Evolutionary conservation across 352 stramenopile genomes (phyloP), one percentile per base, ranked within the genome.

Genomic region (Pythium plurisporium): DNA sequence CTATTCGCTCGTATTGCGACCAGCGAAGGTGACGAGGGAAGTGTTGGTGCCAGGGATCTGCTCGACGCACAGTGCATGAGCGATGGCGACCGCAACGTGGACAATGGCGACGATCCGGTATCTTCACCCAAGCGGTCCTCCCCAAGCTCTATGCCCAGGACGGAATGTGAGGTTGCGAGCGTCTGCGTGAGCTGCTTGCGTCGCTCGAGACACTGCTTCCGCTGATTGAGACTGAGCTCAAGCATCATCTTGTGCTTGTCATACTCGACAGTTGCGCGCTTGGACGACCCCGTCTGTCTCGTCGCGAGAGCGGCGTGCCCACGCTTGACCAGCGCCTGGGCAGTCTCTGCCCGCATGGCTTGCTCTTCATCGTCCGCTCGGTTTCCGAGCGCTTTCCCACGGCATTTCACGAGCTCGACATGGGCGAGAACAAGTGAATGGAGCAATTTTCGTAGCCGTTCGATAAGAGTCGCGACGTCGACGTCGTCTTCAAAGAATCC

Each of bases 151-250:
- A 87, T 64, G 0, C 78, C 80, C 10, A 91, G 71, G 9, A 91
- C 80, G 11, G 80, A 89, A 47, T 87, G 74, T 14, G 68, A 70
- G 22, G 59, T 73, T 4, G 64, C 64, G 11, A 89, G 59, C 5
- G 65, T 72, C 14, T 73, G 26, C 12, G 69, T 57, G 4, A 88
- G 65, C 27, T 69, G 58, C 37, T 84, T 70, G 2, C 71, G 76
- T 53, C 86, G 68, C 27, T 64, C 59, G 10, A 79, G 51, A 40
- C 80, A 89, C 44, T 84, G 74, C 33, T 86, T 84, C 10, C 74
- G 72, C 59, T 89, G 80, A 15, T 82, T 83, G 4, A 91, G 59
- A 59, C 63, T 76, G 19, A 91, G 65, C 56, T 91, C 78, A n/a
- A 91, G 42, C 46, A 91, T 48, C 67, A 91, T 88, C 11, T 67